Evolutionary conservation across 768 basidiomycete species (phyloP), one percentile per base, ranked within the genome.

Genomic region (Inosperma sp.): DNA sequence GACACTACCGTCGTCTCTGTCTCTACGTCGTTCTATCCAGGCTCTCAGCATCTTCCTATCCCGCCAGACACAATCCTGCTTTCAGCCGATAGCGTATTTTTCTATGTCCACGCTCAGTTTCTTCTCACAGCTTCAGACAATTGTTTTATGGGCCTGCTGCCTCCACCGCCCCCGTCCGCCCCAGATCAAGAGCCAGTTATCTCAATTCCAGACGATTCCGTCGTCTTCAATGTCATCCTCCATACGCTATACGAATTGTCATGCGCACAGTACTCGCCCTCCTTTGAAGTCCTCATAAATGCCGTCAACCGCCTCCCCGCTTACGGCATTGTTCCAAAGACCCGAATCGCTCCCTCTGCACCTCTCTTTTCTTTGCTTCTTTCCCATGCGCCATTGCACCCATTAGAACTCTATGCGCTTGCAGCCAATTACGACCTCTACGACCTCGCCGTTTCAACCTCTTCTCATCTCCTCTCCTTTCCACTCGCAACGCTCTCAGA

Each of bases 1-100:
- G 56, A 39, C 16, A 77, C 66, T 40, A 68, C 73, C 2, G 69
- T 75, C 46, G 83, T 91, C 49, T 88, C 88, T 1, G 81, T 92
- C 29, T 90, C 88, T 13, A 92, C 89, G 22, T 87, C 87, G 0
- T 92, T 91, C 68, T 83, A 78, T 60, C 87, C 88, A 3, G 81
- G 79, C 30, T 81, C 85, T 3, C 77, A 81, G 52, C 76, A 77
- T 53, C 72, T 78, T 29, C 59, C 77, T 0, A 63, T 75, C n/a
- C 72, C 74, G 1, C 80, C 85, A 1, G 84, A 92, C 62, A 57
- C 81, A 36, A 73, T 85, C 57, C 68, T 89, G 43, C 69, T 89
- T 48, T 83, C 87, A 2, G 75, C 81, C 23, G 90, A 93, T 60
- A 76, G 78, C 14, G 87, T 93, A 33, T 88, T 89, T 67, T 93